Evolutionary conservation across 345 rosid species (phyloP), one percentile per base, ranked within the genome.

Genomic region (Aquilaria yunnanensis): DNA sequence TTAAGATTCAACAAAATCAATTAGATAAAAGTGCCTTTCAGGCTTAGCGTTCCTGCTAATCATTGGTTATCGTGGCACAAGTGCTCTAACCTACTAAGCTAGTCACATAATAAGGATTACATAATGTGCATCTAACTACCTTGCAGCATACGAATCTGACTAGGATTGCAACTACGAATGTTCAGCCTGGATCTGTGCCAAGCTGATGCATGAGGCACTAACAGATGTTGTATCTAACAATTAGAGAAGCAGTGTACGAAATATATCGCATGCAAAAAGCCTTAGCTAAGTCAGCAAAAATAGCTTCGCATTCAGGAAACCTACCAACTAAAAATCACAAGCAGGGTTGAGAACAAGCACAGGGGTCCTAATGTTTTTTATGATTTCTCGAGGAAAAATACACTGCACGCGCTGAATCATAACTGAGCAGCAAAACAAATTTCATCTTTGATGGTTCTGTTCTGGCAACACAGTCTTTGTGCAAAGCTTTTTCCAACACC

Each of bases 261-360:
- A 48, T 48, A 55, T 41, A 48, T 47, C 7, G 4, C 2, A 63
- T 14, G 56, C 47, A 53, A 74, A 63, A 33, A 68, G 52, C 47
- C 59, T 54, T 16, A 54, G 32, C 43, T 56, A 1, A 14, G 56
- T 31, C 41, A 57, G n/a, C 12, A 37, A 72, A 33, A 50, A 14
- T 48, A 51, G 53, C 60, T 65, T 30, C 32, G 29, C 10, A 41
- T 67, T 54, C 55, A 70, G 37, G 47, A 49, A 60, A 60, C 59
- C 71, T 72, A 93, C 98, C 92, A 90, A 97, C 98, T 97, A 90
- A 75, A 65, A 86, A 68, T 93, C 98, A 68, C 87, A 90, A 61
- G 96, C 23, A 56, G 97, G 80, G 37, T 93, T 83, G 78, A 90
- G 81, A 54, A 93, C 62, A 77, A 93, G 88, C 29, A 90, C 54